Evolutionary conservation across 768 basidiomycete genomes (phyloP).

Genomic region (Thelephora ganbajun): DNA sequence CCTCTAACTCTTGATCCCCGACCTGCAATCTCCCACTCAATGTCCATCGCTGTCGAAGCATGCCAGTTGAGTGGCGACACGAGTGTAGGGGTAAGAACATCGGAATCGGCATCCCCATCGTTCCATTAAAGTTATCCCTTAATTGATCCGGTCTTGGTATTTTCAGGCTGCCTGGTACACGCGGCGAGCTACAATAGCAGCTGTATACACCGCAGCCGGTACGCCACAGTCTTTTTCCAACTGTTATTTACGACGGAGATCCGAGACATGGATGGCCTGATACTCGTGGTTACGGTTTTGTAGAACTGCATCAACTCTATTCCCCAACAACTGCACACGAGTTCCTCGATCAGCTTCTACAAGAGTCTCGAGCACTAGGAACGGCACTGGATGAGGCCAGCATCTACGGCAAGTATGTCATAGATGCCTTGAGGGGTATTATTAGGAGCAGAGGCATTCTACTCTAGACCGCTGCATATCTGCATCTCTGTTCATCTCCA

Average conservation of each 20-base stretch:
- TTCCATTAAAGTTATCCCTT: neutral
- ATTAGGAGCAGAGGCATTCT: slow-evolving; percentile 51
- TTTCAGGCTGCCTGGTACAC: slow-evolving; percentile 61
- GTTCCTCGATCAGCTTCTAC: slow-evolving; percentile 56
- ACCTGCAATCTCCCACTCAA: slow-evolving; percentile 48
- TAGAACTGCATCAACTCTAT: slow-evolving; percentile 71
- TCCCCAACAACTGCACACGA: slow-evolving; percentile 53
- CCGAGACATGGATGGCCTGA: too few species aligned
- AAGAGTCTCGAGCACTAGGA: slow-evolving; percentile 30
- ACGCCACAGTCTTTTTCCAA: slow-evolving; percentile 3
- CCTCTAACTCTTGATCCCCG: slow-evolving; percentile 42
- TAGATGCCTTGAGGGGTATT: slow-evolving; percentile 61
- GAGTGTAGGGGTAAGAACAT: slow-evolving; percentile 37
- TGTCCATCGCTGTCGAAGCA: slow-evolving; percentile 53
- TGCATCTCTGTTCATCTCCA: neutral
- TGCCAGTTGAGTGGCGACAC: slow-evolving; percentile 43
- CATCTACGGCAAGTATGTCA: slow-evolving; percentile 44
- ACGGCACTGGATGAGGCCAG: slow-evolving; percentile 35
- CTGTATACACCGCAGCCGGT: slow-evolving; percentile 64
- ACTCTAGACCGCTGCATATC: slow-evolving; percentile 6
- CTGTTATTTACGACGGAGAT: neutral
- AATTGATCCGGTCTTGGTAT: slow-evolving; percentile 1
- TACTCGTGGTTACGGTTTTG: neutral
- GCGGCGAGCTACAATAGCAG: slow-evolving; percentile 47
- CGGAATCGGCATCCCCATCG: neutral